phyloP scores from a whole-genome alignment of 192 early-diverging fungal genomes.

The Mortierella alpina region DNA sequence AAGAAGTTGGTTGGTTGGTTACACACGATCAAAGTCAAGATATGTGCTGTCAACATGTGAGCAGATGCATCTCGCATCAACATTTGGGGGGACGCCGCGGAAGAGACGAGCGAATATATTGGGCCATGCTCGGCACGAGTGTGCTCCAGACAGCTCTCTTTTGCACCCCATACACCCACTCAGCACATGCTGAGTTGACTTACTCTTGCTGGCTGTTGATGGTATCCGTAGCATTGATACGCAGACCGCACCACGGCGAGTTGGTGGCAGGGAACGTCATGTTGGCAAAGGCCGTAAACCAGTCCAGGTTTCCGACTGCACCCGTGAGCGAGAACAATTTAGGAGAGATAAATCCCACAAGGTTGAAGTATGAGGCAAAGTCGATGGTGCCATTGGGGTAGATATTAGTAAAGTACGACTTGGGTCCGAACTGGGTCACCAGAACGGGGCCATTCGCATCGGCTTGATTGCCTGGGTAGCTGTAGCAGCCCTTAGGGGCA shows the following conservation, averaged over 20 bases:
- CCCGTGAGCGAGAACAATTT: conserved; percentile 29
- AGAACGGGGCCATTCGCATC: conserved; percentile 18
- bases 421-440: conserved; percentile 25
- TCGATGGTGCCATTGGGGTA: conserved; percentile 23
- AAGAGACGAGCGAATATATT: no score
- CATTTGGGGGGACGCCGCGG: no score
- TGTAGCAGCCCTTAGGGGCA: conserved; percentile 21
- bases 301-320: conserved; percentile 17
- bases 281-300: conserved; percentile 19
- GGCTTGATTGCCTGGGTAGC: conserved; percentile 13
- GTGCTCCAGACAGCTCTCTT: no score
- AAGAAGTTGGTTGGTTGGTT: background rate
- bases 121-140: no score
- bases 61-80: no score
- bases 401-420: conserved; percentile 29
- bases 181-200: background rate
- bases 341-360: conserved; percentile 8
- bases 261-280: background rate
- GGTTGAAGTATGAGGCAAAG: background rate
- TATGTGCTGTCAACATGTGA: no score
- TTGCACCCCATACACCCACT: no score
- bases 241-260: conserved; percentile 23
- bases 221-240: conserved; percentile 17
- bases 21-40: background rate
- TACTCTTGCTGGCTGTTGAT: conserved; percentile 16